phyloP scores from a whole-genome alignment of 306 rosid species.

The Cotoneaster glaucophyllus region DNA sequence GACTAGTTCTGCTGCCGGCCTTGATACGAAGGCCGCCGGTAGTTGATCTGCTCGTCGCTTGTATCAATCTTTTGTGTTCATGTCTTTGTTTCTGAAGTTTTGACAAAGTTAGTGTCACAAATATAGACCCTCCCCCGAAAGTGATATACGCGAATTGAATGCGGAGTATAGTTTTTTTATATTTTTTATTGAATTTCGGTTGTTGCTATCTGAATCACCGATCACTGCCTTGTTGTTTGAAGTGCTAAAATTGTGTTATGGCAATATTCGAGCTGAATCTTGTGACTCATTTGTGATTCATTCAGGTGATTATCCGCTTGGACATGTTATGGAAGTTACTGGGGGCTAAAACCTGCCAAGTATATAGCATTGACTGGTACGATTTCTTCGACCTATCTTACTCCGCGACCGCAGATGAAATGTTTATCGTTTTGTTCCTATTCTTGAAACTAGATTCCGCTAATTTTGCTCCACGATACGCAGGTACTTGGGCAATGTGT shows the following conservation, averaged over 20 bases:
- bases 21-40: neutral
- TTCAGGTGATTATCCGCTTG: conserved; percentile 27
- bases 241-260: neutral
- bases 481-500: conserved; percentile 56
- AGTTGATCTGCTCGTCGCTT: neutral
- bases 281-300: conserved; percentile 1
- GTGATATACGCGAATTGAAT: conserved; percentile 5
- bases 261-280: conserved; percentile 5
- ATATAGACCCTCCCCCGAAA: neutral
- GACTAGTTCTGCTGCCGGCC: neutral
- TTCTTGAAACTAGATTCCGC: neutral
- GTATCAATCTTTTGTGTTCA: neutral
- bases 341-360: conserved; percentile 59
- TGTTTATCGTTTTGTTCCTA: neutral
- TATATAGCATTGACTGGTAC: conserved; percentile 53
- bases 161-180: neutral
- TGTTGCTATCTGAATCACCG: neutral
- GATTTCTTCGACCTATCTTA: conserved; percentile 8
- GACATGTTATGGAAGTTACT: conserved; percentile 50
- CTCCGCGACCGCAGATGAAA: neutral
- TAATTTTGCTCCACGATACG: conserved; percentile 7
- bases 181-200: neutral
- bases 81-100: neutral
- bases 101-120: no score
- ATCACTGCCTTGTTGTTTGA: neutral